Base-by-base conservation (phyloP, 257 asterid species). In the Striga asiatica region DNA sequence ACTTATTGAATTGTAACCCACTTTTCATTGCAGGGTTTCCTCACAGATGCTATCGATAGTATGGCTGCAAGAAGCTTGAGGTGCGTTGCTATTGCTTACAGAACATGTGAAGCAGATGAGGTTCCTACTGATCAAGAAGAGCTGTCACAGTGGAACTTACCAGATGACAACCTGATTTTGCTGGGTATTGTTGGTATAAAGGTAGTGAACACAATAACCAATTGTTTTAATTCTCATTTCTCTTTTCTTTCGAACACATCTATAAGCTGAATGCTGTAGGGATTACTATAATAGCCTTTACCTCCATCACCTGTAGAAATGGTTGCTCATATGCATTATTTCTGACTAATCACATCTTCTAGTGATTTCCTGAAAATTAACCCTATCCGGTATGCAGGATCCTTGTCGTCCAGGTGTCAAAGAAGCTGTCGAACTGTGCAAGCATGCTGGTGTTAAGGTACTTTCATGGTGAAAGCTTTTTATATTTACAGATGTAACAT, bases 331-430 rank as follows among this genome's bases (percentile, higher is more conserved):
- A n/a, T 37, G 43, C 43, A 37, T 12, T 37, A 10, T 3, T 37
- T 37, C 43, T 11, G 12, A 34, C 8, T 34, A 32, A 7, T 32
- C 8, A 32, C 11, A 5, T 9, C 11, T 32, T 5, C 11, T 32
- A 5, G 39, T 32, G 11, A 32, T 32, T 32, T 32, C 39, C 39
- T 32, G 49, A 51, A 31, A 42, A 38, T 32, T 60, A 60, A 45
- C 60, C 60, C 29, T n/a, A 28, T 32, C 55, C 14, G 13, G 13
- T 67, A 34, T 65, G 25, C 74, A 89, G 97, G 98, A 89, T 81
- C 98, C 98, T 70, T 89, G 98, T 64, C 95, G 98, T 21, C 95
- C 96, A 16, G 98, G 98, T 47, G 96, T 91, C 77, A 81, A 63
- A 76, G 87, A 91, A 52, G 98, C 96, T 20, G 98, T 91, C 60